Conservation (phyloP, 257 asterid genomes). For the Fraxinus quadrangulata region DNA sequence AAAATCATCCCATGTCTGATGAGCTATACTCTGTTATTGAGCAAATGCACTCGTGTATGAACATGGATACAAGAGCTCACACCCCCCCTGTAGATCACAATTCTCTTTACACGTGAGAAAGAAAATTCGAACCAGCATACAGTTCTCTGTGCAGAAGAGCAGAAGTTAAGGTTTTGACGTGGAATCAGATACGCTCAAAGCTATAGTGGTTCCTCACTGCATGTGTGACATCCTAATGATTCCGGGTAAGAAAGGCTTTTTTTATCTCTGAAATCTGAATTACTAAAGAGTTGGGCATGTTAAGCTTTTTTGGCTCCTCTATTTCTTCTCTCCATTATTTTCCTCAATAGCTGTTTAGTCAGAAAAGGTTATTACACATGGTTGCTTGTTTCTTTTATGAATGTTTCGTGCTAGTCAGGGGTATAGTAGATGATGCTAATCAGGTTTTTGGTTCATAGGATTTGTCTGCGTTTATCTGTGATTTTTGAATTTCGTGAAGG, state of each 20-base stretch:
- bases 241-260: not conserved
- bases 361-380: not conserved
- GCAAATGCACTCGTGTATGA: slow-evolving; percentile 61
- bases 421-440: not conserved
- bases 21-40: slow-evolving; percentile 39
- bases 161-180: not conserved
- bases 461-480: not conserved
- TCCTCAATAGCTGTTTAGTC: not conserved
- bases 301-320: not conserved
- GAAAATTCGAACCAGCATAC: not conserved
- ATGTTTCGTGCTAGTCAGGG: not conserved
- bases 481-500: too few species aligned
- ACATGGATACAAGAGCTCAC: slow-evolving; percentile 37
- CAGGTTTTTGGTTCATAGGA: not conserved
- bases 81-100: not conserved
- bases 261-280: not conserved
- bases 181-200: not conserved
- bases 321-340: not conserved
- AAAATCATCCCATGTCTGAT: slow-evolving; percentile 34
- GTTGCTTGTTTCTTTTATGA: not conserved
- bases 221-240: not conserved
- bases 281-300: not conserved
- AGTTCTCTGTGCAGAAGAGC: not conserved
- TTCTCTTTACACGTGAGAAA: not conserved
- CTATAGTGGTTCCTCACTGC: not conserved